Base-by-base conservation (phyloP, 306 rosid species). In the Morella rubra region DNA sequence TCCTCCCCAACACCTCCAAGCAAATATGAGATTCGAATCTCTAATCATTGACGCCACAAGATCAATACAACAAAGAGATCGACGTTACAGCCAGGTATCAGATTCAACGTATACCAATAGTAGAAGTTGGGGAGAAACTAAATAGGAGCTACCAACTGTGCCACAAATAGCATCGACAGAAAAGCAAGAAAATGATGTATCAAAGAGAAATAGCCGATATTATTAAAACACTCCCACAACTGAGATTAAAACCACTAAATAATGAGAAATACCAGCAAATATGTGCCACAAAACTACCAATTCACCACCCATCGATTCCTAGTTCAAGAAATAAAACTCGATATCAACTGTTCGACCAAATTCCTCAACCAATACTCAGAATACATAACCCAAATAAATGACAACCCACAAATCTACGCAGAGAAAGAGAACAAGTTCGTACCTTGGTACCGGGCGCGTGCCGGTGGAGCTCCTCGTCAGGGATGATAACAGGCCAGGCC, bases 401-500 rank as follows among this genome's bases (percentile, higher is more conserved):
- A 52, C 51, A 58, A 40, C 24, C 62, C 37, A 55, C 4, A 6
- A 54, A 24, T 44, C n/a, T 18, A 62, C 4, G 50, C 61, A 53
- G 11, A 0, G n/a, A 44, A 3, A 71, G 9, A 53, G 53, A 13
- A 3, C 20, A 45, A 79, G n/a, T 50, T 76, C 90, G 45, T 22
- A 90, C 98, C 91, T 92, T 92, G 73, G 86, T 79, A 7, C 93
- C 85, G 0, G 93, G 89, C 0, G 90, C 81, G 0, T 68, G 76
- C 1, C 87, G 93, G 6, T 59, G 73, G 40, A 95, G 82, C 85
- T 95, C 99, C 15, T 91, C 88, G 0, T 76, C 71, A 0, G 99
- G 93, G 44, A 95, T 95, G 15, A 88, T 27, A 22, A 95, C 89
- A 4, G 97, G 97, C 97, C 96, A 92, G 18, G 92, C 22, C 79